Percentiles rank a stretch among this genome's conserved stretches.
Conservation (phyloP, 2,329 filamentous ascomycete species). For the Fusarium chuoi region DNA sequence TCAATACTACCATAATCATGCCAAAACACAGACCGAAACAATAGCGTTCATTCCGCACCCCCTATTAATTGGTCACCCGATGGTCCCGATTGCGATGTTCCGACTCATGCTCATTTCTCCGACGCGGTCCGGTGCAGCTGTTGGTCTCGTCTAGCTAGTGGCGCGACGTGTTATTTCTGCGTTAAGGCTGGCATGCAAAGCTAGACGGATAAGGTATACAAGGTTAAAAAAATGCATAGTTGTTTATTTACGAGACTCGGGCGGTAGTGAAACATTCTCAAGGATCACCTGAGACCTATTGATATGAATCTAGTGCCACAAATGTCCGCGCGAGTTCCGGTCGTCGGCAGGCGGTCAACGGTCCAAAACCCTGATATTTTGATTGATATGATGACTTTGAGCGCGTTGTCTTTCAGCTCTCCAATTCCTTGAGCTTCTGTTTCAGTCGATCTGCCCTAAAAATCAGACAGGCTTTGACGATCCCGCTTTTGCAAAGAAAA, state of each 20-base stretch:
- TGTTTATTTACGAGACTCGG: slow-evolving; percentile 7
- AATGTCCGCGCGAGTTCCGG: background rate
- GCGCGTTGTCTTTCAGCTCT: background rate
- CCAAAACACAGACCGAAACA: background rate
- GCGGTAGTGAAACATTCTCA: slow-evolving; percentile 3
- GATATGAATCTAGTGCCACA: background rate
- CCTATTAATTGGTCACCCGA: background rate
- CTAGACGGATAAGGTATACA: slow-evolving; percentile 8
- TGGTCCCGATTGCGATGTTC: background rate
- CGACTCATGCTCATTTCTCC: background rate
- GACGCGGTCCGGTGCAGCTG: background rate
- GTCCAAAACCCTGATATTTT: no score
- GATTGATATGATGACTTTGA: background rate
- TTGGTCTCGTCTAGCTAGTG: background rate
- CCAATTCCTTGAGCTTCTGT: no score
- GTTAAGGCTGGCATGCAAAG: background rate
- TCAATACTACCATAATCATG: background rate
- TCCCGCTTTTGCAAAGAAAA: background rate
- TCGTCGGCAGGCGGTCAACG: background rate
- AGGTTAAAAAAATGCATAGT: slow-evolving; percentile 32
- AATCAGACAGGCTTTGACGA: background rate
- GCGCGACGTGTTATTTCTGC: background rate
- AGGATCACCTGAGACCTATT: background rate
- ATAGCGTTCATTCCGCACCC: background rate
- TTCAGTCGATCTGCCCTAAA: background rate